A percentile compares a stretch with the other conserved stretches of the same genome.
phyloP scores from a whole-genome alignment of 495 filamentous ascomycete species.

The Penicillium arizonense region DNA sequence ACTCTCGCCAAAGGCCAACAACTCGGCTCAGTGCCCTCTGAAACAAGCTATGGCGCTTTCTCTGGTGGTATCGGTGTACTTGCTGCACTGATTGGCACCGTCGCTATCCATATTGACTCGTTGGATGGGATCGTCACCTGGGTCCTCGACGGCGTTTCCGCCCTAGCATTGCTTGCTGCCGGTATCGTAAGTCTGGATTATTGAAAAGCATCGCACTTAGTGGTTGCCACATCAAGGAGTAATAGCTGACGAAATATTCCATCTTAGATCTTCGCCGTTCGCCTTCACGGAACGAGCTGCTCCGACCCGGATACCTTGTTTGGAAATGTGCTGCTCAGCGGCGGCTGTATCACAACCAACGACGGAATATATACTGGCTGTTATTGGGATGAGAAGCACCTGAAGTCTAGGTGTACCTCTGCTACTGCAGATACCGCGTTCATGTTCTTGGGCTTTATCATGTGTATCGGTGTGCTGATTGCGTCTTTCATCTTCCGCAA shows the following conservation, averaged over 20 bases:
- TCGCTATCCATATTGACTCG: conserved; percentile 34
- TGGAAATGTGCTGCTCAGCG: conserved; percentile 12
- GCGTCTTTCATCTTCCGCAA: conserved; percentile 3
- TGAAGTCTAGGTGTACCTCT: conserved; percentile 24
- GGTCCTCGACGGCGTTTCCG: conserved; percentile 41
- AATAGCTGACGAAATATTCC: too few relatives aligned
- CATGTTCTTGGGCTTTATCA: conserved; percentile 26
- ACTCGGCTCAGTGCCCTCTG: conserved; percentile 30
- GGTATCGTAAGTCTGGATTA: conserved; percentile 48
- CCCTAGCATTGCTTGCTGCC: conserved; percentile 47
- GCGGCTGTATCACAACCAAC: conserved; percentile 1
- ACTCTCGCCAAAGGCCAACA: conserved; percentile 43
- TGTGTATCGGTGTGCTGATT: conserved; percentile 16
- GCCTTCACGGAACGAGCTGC: conserved; percentile 24
- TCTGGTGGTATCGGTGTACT: conserved; percentile 49
- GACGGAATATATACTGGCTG: conserved; percentile 1
- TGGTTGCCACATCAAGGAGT: too few relatives aligned
- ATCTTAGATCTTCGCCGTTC: conserved; percentile 44
- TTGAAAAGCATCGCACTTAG: too few relatives aligned
- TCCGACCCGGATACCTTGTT: not conserved
- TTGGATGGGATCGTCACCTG: conserved; percentile 38
- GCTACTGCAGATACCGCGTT: conserved; percentile 30
- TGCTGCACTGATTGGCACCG: conserved; percentile 36
- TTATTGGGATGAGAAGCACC: conserved; percentile 11
- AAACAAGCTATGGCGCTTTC: conserved; percentile 45